These are phyloP conservation scores for Nectriaceae sp. DNA, from an alignment of 2,329 filamentous ascomycete species.

Conservation along the genomic window DNA sequence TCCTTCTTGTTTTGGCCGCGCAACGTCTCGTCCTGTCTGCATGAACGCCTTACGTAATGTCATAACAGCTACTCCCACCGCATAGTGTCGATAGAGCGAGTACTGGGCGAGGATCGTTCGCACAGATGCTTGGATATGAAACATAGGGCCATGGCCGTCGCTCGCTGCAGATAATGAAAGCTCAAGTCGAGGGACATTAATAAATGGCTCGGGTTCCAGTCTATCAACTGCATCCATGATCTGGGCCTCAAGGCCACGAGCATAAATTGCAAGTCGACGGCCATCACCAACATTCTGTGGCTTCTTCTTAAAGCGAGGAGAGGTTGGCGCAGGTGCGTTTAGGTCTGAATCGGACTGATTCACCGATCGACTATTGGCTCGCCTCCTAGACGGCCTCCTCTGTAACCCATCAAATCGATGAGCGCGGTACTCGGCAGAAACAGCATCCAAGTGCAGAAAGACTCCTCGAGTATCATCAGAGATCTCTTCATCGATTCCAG, in stretches of 20 bases:
- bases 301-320: slow-evolving; percentile 51
- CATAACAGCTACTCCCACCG: slow-evolving; percentile 77
- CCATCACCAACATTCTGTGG: slow-evolving; percentile 69
- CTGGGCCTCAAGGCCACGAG: slow-evolving; percentile 83
- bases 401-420: slow-evolving; percentile 70
- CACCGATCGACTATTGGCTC: slow-evolving; percentile 72
- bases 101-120: slow-evolving; percentile 83
- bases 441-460: slow-evolving; percentile 82
- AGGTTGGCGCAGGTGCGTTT: slow-evolving; percentile 31
- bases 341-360: slow-evolving; percentile 70
- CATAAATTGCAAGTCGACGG: slow-evolving; percentile 76
- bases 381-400: slow-evolving; percentile 62
- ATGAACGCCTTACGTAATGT: slow-evolving; percentile 73
- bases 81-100: slow-evolving; percentile 91
- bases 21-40: slow-evolving; percentile 47
- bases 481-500: slow-evolving; percentile 82
- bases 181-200: slow-evolving; percentile 85
- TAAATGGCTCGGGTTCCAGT: slow-evolving; percentile 82
- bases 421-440: slow-evolving; percentile 86
- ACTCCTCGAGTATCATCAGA: slow-evolving; percentile 81
- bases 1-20: slow-evolving; percentile 35
- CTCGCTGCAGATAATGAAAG: slow-evolving; percentile 81
- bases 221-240: slow-evolving; percentile 86
- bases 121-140: slow-evolving; percentile 82
- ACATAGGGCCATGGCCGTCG: slow-evolving; percentile 82